A percentile compares a stretch with the other conserved stretches of the same genome.
Conservation (phyloP, 78 protist species). For the Anaeramoeba ignava region DNA sequence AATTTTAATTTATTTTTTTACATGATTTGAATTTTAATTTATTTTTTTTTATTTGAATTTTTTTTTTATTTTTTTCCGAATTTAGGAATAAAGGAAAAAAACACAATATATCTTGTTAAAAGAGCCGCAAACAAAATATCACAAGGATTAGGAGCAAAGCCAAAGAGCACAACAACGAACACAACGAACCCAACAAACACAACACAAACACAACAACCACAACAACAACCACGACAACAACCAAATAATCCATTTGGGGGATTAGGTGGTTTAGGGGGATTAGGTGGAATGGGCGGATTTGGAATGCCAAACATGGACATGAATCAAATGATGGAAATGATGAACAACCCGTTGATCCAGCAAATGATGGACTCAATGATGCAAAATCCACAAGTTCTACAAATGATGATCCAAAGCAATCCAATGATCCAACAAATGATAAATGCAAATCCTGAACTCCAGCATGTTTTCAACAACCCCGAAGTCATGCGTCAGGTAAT, state of each 20-base stretch:
- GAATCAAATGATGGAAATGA: conserved; percentile 42
- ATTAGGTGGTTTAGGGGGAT: neutral
- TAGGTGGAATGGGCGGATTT: conserved; percentile 7
- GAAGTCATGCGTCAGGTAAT: conserved; percentile 46
- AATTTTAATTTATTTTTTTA: too few relatives aligned
- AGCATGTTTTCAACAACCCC: conserved; percentile 59
- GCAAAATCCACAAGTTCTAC: conserved; percentile 55
- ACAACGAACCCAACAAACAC: conserved; percentile 27
- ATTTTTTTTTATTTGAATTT: too few relatives aligned
- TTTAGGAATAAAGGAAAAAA: conserved; percentile 46
- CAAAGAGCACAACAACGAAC: conserved; percentile 25
- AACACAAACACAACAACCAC: neutral
- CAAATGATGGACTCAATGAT: too few relatives aligned
- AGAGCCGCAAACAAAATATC: too few relatives aligned
- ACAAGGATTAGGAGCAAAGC: too few relatives aligned
- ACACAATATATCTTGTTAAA: conserved; percentile 60
- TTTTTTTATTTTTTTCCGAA: neutral
- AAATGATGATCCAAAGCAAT: conserved; percentile 42
- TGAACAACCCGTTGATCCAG: conserved; percentile 53
- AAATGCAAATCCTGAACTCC: conserved; percentile 68
- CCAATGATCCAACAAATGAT: conserved; percentile 65
- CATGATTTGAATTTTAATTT: too few relatives aligned
- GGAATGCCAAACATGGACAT: conserved; percentile 33
- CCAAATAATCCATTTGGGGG: neutral
- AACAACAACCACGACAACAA: conserved; percentile 6